These are phyloP conservation scores for Scedosporium dehoogii DNA, from an alignment of 2,329 filamentous ascomycete genomes.

Conservation along the genomic window DNA sequence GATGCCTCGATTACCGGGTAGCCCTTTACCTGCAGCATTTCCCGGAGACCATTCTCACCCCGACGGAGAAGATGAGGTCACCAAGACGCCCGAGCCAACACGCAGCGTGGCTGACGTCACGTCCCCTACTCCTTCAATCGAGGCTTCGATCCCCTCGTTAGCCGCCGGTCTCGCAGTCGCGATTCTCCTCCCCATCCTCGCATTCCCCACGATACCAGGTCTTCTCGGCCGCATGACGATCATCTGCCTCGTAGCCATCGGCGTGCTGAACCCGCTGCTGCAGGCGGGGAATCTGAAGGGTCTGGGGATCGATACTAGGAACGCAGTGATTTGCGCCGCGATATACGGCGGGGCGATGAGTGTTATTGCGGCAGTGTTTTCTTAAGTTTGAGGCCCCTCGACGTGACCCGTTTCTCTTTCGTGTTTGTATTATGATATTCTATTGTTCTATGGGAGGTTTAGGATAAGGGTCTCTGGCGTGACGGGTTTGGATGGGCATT, in stretches of 20 bases:
- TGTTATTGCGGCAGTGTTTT: neutral
- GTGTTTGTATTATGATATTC: neutral
- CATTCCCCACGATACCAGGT: slow-evolving; percentile 46
- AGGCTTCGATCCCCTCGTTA: neutral
- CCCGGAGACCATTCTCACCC: neutral
- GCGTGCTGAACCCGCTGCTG: slow-evolving; percentile 24
- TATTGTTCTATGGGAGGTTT: neutral
- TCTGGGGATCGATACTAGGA: slow-evolving; percentile 14
- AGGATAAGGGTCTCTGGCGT: no score
- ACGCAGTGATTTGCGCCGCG: neutral
- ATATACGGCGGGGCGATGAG: slow-evolving; percentile 3
- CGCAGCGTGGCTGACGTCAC: no score
- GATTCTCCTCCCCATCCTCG: slow-evolving; percentile 46
- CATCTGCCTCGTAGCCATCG: slow-evolving; percentile 39
- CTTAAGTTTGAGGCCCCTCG: neutral
- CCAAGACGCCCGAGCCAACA: neutral
- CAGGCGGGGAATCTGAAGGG: slow-evolving; percentile 16
- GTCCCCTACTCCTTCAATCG: neutral
- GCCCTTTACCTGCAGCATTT: slow-evolving; percentile 4
- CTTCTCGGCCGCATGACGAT: slow-evolving; percentile 49
- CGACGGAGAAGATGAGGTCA: neutral
- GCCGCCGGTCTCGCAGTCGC: slow-evolving; percentile 38
- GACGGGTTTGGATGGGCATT: no score
- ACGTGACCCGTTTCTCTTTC: neutral
- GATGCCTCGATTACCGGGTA: slow-evolving; percentile 13